phyloP scores from a whole-genome alignment of 129 eudicot species.

The Kitagawia praeruptora region DNA sequence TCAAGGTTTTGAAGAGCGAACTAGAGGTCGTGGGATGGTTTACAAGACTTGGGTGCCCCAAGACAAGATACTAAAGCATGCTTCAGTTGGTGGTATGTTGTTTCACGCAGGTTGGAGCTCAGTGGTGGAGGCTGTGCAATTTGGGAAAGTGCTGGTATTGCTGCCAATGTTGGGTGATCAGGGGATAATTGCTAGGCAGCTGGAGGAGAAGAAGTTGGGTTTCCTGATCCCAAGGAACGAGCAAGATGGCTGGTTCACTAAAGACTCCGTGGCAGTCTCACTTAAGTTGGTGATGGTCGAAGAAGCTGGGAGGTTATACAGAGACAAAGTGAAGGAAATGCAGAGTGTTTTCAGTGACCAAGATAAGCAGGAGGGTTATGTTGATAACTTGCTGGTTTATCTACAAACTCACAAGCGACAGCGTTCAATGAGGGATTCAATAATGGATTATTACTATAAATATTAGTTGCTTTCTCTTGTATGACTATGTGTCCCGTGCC shows the following conservation, averaged over 20 bases:
- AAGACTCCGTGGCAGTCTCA: constrained; percentile 16
- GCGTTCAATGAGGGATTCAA: background rate
- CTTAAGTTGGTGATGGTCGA: constrained; percentile 17
- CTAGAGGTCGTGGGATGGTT: constrained; percentile 1
- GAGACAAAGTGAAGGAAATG: constrained; percentile 18
- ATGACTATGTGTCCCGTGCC: background rate
- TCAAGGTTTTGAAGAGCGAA: constrained; percentile 18
- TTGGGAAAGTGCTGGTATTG: constrained; percentile 3
- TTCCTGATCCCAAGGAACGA: constrained; percentile 12
- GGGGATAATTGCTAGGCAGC: constrained; percentile 7
- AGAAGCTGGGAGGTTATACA: constrained; percentile 5
- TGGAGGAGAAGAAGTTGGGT: constrained; percentile 7
- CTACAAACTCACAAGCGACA: background rate
- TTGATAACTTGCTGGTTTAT: background rate
- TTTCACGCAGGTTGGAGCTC: constrained; percentile 15
- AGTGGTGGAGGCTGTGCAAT: constrained; percentile 13
- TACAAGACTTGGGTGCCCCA: constrained; percentile 23
- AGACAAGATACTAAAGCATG: constrained; percentile 13
- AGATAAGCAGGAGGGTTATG: background rate
- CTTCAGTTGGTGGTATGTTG: constrained; percentile 15
- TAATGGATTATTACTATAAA: background rate
- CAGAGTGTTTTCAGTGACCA: constrained; percentile 1
- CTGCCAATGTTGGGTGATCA: constrained; percentile 13
- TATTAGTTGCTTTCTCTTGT: background rate
- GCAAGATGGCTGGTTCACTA: constrained; percentile 5